phyloP scores from a whole-genome alignment of 768 basidiomycete species.

The Boletales sp. region DNA sequence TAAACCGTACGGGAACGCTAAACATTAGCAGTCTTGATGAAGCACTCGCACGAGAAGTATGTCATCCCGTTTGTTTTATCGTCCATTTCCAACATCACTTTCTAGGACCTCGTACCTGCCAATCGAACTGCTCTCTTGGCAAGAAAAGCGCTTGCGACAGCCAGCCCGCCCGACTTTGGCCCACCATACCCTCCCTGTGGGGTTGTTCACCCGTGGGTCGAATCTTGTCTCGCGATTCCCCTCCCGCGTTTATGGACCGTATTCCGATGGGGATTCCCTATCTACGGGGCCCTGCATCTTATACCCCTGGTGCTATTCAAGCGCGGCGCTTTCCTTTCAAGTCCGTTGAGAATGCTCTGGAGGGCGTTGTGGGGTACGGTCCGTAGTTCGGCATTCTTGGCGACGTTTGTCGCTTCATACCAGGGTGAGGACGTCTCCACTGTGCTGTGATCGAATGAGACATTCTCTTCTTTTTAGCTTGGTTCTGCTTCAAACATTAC shows the following conservation, averaged over 20 bases:
- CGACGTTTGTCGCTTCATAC: constrained; percentile 75
- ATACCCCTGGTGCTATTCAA: constrained; percentile 86
- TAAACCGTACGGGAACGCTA: constrained; percentile 57
- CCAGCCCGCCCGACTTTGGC: constrained; percentile 41
- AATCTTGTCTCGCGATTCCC: constrained; percentile 47
- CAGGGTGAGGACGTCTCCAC: constrained; percentile 52
- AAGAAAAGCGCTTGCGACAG: constrained; percentile 36
- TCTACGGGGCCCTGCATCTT: constrained; percentile 88
- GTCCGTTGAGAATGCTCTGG: constrained; percentile 64
- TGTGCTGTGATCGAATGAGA: not conserved
- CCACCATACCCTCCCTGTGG: constrained; percentile 57
- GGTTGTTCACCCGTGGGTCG: constrained; percentile 72
- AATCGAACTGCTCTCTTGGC: constrained; percentile 50
- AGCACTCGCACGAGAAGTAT: constrained; percentile 47
- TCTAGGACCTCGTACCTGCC: constrained; percentile 50
- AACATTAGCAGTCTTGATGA: constrained; percentile 55
- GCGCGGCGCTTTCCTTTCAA: constrained; percentile 56
- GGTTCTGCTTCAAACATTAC: constrained; percentile 65
- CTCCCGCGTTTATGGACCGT: constrained; percentile 68
- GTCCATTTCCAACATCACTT: not conserved
- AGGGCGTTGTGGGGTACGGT: constrained; percentile 68
- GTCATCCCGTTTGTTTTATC: constrained; percentile 6
- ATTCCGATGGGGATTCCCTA: constrained; percentile 77
- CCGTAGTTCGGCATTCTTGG: constrained; percentile 85
- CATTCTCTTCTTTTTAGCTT: constrained; percentile 35